A percentile compares a stretch with the other conserved stretches of the same genome.
Conservation (phyloP, 1,284 basidiomycete species). For the Gastroboletus turbinatus region DNA sequence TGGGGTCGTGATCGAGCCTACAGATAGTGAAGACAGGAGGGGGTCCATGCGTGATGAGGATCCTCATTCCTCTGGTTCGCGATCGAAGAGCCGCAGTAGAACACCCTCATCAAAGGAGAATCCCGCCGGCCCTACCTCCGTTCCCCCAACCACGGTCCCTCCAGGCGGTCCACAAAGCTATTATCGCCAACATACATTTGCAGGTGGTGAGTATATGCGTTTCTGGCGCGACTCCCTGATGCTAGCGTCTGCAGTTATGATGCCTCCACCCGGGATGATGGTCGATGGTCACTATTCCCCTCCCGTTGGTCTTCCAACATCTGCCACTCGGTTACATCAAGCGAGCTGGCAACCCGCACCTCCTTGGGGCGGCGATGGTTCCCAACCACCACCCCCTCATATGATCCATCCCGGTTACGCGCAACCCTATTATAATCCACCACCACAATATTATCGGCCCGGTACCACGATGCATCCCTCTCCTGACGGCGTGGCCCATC, state of each 20-base stretch:
- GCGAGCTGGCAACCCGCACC: conserved; percentile 42
- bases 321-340: conserved; percentile 47
- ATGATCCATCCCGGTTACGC: conserved; percentile 42
- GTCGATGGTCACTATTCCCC: conserved; percentile 37
- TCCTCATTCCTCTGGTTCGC: conserved; percentile 43
- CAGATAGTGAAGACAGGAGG: conserved; percentile 34
- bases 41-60: conserved; percentile 39
- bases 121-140: conserved; percentile 25
- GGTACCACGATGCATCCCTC: conserved; percentile 31
- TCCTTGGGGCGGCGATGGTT: conserved; percentile 34
- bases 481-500: conserved; percentile 10
- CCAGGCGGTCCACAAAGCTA: conserved; percentile 51
- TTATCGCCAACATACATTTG: conserved; percentile 59
- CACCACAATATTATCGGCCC: conserved; percentile 51
- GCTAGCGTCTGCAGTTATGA: conserved; percentile 13
- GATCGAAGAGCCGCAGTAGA: conserved; percentile 48
- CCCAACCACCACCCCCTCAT: conserved; percentile 32
- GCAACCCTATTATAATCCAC: conserved; percentile 44
- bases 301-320: conserved; percentile 47
- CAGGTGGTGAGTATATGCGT: conserved; percentile 31
- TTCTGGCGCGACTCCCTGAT: not conserved
- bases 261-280: conserved; percentile 35
- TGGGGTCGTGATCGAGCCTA: conserved; percentile 60
- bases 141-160: conserved; percentile 32
- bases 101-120: conserved; percentile 48